Base-by-base conservation (phyloP, 768 basidiomycete species). In the Suillus paluster region DNA sequence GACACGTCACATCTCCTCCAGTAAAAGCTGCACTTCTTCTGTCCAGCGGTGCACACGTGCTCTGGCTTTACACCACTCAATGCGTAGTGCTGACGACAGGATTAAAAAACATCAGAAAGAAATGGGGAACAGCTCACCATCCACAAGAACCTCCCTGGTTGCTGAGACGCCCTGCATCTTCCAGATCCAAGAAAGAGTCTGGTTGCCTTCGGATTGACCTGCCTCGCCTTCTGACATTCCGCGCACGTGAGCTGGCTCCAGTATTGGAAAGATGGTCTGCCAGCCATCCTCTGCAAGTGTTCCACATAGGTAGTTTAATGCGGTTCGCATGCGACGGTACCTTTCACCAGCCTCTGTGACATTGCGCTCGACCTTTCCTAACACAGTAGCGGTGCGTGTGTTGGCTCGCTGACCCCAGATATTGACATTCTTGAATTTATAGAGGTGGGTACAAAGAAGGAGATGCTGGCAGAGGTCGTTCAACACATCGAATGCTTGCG, bases 401-500 rank as follows among this genome's bases (percentile, higher is more conserved):
- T 49, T 49, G 59, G 27, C 17, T 41, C 23, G 15, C 39, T 63
- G 62, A 25, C 62, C 62, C 23, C 2, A 9, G n/a, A 63, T 48
- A 15, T 63, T 63, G 2, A 30, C 12, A 74, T 73, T 58, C 57
- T 80, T 78, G 14, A 71, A 72, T 34, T 73, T 70, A 48, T 62
- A 73, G 49, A 79, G 63, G 34, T 73, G 70, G 0, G 73, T 64
- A 1, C 66, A 61, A 12, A 76, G 60, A 1, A 75, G 68, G 4
- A 80, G 71, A 17, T 66, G 59, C 3, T 63, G 62, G 0, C 74
- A 71, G 17, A 81, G 36, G 2, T 71, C 64, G 4, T 74, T 60
- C 1, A 81, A 65, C 0, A 64, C 48, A 9, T 70, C 73, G 19
- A 71, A 57, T 2, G 71, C 77, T 57, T 78, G 75, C 0, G 71